Evolutionary conservation across 2,329 filamentous ascomycete genomes (phyloP).

Genomic region (Trichoderma koningii): DNA sequence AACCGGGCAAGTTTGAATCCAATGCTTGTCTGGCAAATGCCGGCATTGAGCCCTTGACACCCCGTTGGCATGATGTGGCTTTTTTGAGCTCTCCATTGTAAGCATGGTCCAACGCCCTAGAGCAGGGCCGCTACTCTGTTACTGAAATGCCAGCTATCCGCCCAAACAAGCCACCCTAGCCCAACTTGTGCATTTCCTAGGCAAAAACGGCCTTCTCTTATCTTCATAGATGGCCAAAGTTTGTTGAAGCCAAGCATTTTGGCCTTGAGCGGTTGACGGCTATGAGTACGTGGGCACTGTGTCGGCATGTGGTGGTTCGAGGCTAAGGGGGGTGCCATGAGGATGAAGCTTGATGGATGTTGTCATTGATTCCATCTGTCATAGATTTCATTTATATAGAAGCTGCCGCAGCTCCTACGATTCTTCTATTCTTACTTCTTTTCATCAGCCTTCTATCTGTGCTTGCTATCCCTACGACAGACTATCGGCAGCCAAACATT

Average conservation of each 20-base stretch:
- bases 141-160: not conserved
- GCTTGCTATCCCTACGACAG: too few species aligned
- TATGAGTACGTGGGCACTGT: slow-evolving; percentile 14
- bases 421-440: not conserved
- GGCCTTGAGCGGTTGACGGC: not conserved
- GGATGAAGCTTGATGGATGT: not conserved
- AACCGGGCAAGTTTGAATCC: not conserved
- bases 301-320: not conserved
- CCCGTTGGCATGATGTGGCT: slow-evolving; percentile 17
- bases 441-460: not conserved
- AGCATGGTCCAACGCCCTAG: slow-evolving; percentile 11
- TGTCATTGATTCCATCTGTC: not conserved
- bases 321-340: not conserved
- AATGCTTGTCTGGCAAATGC: too few species aligned
- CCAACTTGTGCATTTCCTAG: too few species aligned
- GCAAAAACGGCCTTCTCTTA: not conserved
- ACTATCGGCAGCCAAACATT: too few species aligned
- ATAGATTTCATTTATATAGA: slow-evolving; percentile 4
- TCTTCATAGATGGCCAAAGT: slow-evolving; percentile 25
- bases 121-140: not conserved
- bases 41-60: not conserved
- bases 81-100: slow-evolving; percentile 6
- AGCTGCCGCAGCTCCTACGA: not conserved
- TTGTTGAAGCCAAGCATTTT: slow-evolving; percentile 21
- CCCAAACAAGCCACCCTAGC: slow-evolving; percentile 9